phyloP scores from a whole-genome alignment of 148 eudicot genomes.

The Chenopodium berlandieri region DNA sequence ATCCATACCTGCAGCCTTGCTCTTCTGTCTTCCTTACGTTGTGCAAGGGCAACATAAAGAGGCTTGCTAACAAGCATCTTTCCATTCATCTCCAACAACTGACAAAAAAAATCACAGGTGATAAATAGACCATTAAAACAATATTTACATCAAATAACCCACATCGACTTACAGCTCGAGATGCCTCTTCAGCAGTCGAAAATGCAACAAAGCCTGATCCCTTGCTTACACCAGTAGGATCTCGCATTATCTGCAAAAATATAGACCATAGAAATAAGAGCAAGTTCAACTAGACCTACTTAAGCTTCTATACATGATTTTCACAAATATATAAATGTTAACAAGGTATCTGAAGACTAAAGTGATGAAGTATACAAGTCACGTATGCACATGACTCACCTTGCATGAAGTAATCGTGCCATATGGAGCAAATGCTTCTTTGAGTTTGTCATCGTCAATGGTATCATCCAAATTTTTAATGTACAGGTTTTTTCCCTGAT shows the following conservation, averaged over 20 bases:
- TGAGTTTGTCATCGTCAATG: constrained; percentile 74
- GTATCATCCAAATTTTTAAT: constrained; percentile 84
- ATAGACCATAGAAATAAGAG: constrained; percentile 8
- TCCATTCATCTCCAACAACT: constrained; percentile 87
- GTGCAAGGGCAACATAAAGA: constrained; percentile 88
- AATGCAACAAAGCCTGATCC: constrained; percentile 96
- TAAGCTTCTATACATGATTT: background rate
- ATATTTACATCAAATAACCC: background rate
- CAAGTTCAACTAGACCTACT: background rate
- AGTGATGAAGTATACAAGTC: background rate
- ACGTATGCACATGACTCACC: constrained; percentile 39
- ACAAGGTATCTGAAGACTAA: background rate
- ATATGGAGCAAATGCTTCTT: constrained; percentile 66
- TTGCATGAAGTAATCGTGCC: constrained; percentile 85
- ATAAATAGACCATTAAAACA: background rate
- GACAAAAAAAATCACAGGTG: constrained; percentile 6
- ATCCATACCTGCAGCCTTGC: constrained; percentile 70
- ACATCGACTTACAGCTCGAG: constrained; percentile 73
- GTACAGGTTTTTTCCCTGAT: constrained; percentile 72
- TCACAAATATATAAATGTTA: background rate
- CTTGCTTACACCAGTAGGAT: constrained; percentile 73
- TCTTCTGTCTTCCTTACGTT: constrained; percentile 87
- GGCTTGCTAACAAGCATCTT: constrained; percentile 81
- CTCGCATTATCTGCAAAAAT: constrained; percentile 75
- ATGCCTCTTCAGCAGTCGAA: constrained; percentile 83